A percentile compares a stretch with the other conserved stretches of the same genome.
Conservation (phyloP, 1,139 yeast genomes). For the Geotrichum phurueaensis region DNA sequence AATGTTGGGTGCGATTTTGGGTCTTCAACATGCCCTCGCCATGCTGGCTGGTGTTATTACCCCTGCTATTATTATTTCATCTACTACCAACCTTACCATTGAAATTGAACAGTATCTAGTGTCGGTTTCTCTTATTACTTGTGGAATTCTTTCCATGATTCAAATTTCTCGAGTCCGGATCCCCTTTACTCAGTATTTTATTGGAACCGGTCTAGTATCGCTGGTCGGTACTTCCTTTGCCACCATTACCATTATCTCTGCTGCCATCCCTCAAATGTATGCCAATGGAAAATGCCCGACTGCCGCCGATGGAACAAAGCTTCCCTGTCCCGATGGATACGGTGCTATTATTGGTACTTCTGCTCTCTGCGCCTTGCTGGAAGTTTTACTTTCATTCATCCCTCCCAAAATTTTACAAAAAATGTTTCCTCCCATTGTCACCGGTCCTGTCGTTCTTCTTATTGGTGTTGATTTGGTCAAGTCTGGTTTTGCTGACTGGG, state of each 20-base stretch:
- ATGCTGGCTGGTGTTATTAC: constrained; percentile 87
- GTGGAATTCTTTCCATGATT: constrained; percentile 64
- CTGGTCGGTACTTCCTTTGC: constrained; percentile 92
- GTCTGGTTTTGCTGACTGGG: constrained; percentile 76
- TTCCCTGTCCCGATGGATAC: constrained; percentile 84
- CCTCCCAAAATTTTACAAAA: constrained; percentile 66
- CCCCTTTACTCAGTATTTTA: constrained; percentile 59
- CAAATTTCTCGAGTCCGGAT: constrained; percentile 80
- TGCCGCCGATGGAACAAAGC: constrained; percentile 50
- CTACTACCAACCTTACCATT: constrained; percentile 50
- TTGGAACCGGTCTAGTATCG: constrained; percentile 82
- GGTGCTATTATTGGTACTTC: constrained; percentile 78
- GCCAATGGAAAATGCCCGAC: constrained; percentile 59
- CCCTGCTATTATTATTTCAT: constrained; percentile 68
- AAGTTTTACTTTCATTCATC: constrained; percentile 62
- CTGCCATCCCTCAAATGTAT: constrained; percentile 78
- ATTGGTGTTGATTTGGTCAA: constrained; percentile 66
- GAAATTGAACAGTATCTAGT: constrained; percentile 62
- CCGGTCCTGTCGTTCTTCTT: constrained; percentile 83
- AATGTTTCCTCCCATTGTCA: constrained; percentile 79
- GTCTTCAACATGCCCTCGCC: constrained; percentile 83
- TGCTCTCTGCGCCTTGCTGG: constrained; percentile 70
- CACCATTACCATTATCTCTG: constrained; percentile 72
- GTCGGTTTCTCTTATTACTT: constrained; percentile 64
- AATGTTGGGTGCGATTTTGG: constrained; percentile 64